Percentiles rank a stretch among this genome's conserved stretches.
These are phyloP conservation scores for Stereocaulon alpinum DNA, from an alignment of 495 filamentous ascomycete genomes.

Conservation along the genomic window DNA sequence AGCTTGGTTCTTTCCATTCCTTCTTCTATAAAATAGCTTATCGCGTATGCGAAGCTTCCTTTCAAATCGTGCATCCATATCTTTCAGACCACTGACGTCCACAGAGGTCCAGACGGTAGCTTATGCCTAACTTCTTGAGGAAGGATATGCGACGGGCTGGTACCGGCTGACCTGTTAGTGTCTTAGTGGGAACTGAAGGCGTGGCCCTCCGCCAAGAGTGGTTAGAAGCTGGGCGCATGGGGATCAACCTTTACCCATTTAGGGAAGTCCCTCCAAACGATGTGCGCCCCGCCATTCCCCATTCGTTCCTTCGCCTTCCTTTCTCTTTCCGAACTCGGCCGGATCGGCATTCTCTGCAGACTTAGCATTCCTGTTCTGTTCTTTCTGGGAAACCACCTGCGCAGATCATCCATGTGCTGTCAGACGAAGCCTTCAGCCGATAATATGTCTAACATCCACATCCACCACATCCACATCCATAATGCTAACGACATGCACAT, in stretches of 20 bases:
- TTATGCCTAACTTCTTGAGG: not conserved
- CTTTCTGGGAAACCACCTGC: not conserved
- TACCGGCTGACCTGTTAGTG: not conserved
- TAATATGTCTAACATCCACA: too few species aligned
- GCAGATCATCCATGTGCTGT: not conserved
- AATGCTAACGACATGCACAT: not conserved
- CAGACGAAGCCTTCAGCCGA: not conserved
- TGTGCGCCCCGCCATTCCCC: not conserved
- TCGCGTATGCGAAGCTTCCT: not conserved
- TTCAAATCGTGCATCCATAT: not conserved
- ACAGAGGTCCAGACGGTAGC: constrained; percentile 4
- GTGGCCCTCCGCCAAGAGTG: not conserved
- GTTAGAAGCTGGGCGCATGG: not conserved
- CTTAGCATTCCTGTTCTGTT: not conserved
- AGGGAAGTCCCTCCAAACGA: not conserved
- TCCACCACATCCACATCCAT: too few species aligned
- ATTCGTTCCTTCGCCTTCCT: not conserved
- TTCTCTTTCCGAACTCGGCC: not conserved
- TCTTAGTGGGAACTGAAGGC: too few species aligned
- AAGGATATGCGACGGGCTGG: not conserved
- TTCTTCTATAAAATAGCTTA: not conserved
- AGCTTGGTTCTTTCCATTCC: not conserved
- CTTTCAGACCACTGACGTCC: constrained; percentile 1
- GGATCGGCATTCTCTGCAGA: not conserved
- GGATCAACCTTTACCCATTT: not conserved